Evolutionary conservation across 2,329 filamentous ascomycete species (phyloP), one percentile per base, ranked within the genome.

Genomic region (Nemania diffusa): DNA sequence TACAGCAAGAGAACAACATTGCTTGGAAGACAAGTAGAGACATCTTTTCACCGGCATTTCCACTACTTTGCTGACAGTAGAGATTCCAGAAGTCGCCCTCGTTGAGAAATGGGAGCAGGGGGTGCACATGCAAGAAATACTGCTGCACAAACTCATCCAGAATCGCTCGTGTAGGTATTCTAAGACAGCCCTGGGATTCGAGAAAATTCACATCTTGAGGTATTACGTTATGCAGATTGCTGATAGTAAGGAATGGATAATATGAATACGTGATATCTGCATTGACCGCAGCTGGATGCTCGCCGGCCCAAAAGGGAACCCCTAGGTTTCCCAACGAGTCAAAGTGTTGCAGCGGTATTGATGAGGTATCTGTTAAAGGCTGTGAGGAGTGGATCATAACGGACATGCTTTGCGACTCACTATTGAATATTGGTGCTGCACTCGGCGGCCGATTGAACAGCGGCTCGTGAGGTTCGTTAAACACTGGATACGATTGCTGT

Each of bases 31-130:
- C 77, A 2, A 87, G 79, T 42, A 86, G 77, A 17, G 84, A 81
- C 40, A 80, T 72, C 50, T 73, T 76, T 11, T 77, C 75, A 13
- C 69, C 69, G 2, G 74, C 57, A 17, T 64, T 64, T 5, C 52
- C 56, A 42, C 62, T 69, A 11, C 69, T 73, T 57, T 73, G 72
- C 22, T 75, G 66, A 52, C 74, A 76, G 66, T 82, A 82, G 59
- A 82, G 74, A 62, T 84, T 80, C 84, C 84, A 85, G 62, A 84
- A 84, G 46, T 83, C 78, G 0, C 81, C 81, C 71, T 86, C 81
- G 57, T 83, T 79, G 29, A 84, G 68, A 24, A 84, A 72, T 0
- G 82, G 82, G 32, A 83, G 73, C 32, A 82, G 69, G 1, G 82
- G 81, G 62, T 84, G 82, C n/a, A 84, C 80, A 60, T 83, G 81